These are phyloP conservation scores for Pseudoscleropodium purum DNA, from an alignment of 225 moss, liverwort and hornwort species.

Conservation along the genomic window DNA sequence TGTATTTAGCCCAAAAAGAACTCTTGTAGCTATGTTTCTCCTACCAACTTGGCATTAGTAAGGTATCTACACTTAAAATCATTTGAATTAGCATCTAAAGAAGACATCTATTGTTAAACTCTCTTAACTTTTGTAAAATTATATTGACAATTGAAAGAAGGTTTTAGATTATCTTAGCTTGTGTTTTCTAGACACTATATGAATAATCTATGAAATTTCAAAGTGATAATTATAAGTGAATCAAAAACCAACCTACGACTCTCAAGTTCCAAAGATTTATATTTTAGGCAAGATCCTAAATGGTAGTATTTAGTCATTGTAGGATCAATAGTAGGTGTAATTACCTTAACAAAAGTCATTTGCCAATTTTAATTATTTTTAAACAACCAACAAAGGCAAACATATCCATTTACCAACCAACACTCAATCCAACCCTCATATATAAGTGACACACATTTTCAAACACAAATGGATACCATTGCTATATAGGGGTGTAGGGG, in stretches of 20 bases:
- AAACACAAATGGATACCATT: background rate
- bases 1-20: background rate
- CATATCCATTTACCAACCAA: background rate
- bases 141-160: background rate
- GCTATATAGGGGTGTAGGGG: accelerated
- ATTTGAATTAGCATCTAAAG: background rate
- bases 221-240: background rate
- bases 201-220: background rate
- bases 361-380: background rate
- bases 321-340: background rate
- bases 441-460: background rate
- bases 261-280: too few species aligned
- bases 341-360: background rate
- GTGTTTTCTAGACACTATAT: background rate
- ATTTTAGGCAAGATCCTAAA: background rate
- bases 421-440: background rate
- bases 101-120: background rate
- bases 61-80: background rate
- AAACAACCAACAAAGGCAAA: background rate
- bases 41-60: background rate
- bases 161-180: background rate
- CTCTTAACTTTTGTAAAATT: background rate
- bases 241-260: background rate
- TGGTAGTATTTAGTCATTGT: background rate
- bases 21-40: background rate